Percentiles rank a stretch among this genome's conserved stretches.
These are phyloP conservation scores for Plasmodium reichenowi DNA, from an alignment of 169 alveolate species.

Conservation along the genomic window DNA sequence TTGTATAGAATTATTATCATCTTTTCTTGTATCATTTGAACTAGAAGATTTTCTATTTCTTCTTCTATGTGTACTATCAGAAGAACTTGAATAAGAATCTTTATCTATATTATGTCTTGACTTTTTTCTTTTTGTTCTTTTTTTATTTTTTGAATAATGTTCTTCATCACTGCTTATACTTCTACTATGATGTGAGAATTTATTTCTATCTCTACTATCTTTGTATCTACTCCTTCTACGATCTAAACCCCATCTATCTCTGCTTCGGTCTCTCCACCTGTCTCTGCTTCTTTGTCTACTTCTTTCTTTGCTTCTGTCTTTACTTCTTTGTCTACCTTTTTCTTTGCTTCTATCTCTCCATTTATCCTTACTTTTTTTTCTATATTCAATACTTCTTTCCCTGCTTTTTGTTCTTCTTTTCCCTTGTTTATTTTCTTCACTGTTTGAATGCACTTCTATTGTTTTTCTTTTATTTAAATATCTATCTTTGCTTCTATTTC, in stretches of 20 bases:
- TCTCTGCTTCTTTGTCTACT: constrained; percentile 36
- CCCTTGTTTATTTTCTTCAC: background rate
- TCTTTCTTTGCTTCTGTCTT: constrained; percentile 23
- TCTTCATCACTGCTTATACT: constrained; percentile 57
- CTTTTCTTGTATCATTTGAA: constrained; percentile 34
- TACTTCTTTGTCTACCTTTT: constrained; percentile 13
- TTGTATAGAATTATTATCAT: background rate
- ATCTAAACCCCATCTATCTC: constrained; percentile 21
- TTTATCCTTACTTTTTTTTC: constrained; percentile 28
- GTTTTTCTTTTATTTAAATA: background rate
- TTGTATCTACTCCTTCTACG: constrained; percentile 13
- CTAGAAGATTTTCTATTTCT: constrained; percentile 40
- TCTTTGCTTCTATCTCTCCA: constrained; percentile 36
- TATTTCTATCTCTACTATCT: constrained; percentile 43
- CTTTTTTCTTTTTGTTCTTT: constrained; percentile 20
- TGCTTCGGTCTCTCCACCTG: constrained; percentile 6
- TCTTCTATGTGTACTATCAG: constrained; percentile 16
- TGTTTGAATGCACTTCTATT: background rate
- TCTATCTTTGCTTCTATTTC: background rate
- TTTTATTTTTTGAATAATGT: constrained; percentile 22
- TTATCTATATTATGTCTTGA: constrained; percentile 49
- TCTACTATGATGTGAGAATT: constrained; percentile 1
- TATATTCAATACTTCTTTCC: background rate
- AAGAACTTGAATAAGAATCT: constrained; percentile 29
- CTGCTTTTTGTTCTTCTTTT: constrained; percentile 9